Evolutionary conservation across 768 basidiomycete genomes (phyloP).

Genomic region (Tephrocybe sp.): DNA sequence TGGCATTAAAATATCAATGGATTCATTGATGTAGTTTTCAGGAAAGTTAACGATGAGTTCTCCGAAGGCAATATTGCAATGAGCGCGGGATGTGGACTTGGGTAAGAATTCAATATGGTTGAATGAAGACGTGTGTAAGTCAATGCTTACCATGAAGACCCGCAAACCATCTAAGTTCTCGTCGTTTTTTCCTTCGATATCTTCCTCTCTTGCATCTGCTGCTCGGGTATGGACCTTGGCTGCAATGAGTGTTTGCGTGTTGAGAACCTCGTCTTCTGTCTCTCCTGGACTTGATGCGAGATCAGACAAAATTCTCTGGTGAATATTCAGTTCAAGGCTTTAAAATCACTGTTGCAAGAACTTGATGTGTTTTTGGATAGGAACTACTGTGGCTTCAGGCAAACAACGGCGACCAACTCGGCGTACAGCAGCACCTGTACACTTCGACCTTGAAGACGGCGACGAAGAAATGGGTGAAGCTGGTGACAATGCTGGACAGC

Average conservation of each 20-base stretch:
- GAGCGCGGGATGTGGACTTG: slow-evolving; percentile 68
- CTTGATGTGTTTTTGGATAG: neutral
- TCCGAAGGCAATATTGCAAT: slow-evolving; percentile 82
- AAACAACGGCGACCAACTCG: slow-evolving; percentile 18
- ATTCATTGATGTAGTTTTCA: slow-evolving; percentile 45
- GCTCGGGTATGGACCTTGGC: slow-evolving; percentile 53
- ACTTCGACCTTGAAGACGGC: slow-evolving; percentile 8
- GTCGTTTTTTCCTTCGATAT: slow-evolving; percentile 25
- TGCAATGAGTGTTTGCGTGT: slow-evolving; percentile 55
- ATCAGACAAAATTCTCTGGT: slow-evolving; percentile 72
- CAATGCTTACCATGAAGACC: slow-evolving; percentile 39
- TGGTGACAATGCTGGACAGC: slow-evolving; percentile 9
- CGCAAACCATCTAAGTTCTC: slow-evolving; percentile 28
- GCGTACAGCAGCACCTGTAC: slow-evolving; percentile 17
- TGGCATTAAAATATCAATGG: slow-evolving; percentile 51
- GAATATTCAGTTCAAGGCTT: slow-evolving; percentile 78
- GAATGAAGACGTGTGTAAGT: slow-evolving; percentile 6
- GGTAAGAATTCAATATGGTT: neutral
- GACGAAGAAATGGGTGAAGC: slow-evolving; percentile 20
- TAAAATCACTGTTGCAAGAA: neutral
- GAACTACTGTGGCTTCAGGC: slow-evolving; percentile 1
- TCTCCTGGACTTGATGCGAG: slow-evolving; percentile 58
- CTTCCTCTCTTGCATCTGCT: slow-evolving; percentile 24
- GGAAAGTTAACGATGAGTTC: slow-evolving; percentile 70
- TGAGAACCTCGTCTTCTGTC: slow-evolving; percentile 41